Conservation (phyloP, 2,329 filamentous ascomycete genomes). For the Rutstroemia sydowiana region DNA sequence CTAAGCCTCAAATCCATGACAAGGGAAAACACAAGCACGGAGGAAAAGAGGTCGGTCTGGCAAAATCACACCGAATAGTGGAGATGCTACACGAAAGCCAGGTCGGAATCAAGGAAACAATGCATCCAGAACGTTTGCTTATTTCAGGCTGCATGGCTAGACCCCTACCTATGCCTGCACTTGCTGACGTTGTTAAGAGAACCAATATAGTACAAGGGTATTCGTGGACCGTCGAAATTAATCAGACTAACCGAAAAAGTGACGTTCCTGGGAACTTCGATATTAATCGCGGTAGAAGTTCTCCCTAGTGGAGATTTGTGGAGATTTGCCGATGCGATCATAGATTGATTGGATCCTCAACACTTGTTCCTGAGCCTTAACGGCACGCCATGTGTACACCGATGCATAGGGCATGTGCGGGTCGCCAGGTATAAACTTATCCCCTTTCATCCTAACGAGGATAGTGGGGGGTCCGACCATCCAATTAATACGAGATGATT, state of each 20-base stretch:
- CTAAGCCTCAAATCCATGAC: background rate
- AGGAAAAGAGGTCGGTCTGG: background rate
- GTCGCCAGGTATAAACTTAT: background rate
- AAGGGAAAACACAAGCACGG: background rate
- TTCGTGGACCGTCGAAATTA: background rate
- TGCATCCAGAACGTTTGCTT: conserved; percentile 6
- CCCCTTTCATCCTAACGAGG: background rate
- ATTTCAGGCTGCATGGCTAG: conserved; percentile 2
- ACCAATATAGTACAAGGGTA: background rate
- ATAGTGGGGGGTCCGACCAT: background rate
- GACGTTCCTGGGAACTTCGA: background rate
- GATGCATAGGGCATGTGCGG: background rate
- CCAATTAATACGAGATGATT: background rate
- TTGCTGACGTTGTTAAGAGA: background rate
- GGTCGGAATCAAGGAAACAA: background rate
- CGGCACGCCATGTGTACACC: background rate
- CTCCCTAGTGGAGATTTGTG: conserved; percentile 1
- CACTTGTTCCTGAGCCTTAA: conserved; percentile 2
- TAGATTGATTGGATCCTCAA: conserved; percentile 8
- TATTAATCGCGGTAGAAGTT: background rate
- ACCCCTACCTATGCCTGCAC: too few relatives aligned
- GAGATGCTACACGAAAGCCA: conserved; percentile 1
- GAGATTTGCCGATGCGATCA: background rate
- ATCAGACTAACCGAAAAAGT: background rate
- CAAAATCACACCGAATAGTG: conserved; percentile 2